Base-by-base conservation (phyloP, 2,329 filamentous ascomycete species). In the Capronia coronata region DNA sequence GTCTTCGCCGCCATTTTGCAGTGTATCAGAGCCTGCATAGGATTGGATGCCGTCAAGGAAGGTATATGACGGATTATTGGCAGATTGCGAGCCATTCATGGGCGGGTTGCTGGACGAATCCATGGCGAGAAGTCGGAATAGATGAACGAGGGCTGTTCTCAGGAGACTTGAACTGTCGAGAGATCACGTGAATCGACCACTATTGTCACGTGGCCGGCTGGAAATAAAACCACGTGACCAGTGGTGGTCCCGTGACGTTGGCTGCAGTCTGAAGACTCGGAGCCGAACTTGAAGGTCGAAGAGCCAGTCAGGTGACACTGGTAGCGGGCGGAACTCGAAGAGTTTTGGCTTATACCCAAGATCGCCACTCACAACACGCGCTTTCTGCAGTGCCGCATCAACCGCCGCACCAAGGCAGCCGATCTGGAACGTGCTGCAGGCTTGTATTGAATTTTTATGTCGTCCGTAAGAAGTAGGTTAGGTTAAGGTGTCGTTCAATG, bases 291-390 rank as follows among this genome's bases (percentile, higher is more conserved):
- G 43, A 18, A 47, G 41, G 25, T 27, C n/a, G n/a, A n/a, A n/a
- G n/a, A n/a, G n/a, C n/a, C n/a, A n/a, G n/a, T n/a, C n/a, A n/a
- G n/a, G n/a, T n/a, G n/a, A n/a, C n/a, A n/a, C n/a, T n/a, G n/a
- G n/a, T n/a, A n/a, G n/a, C n/a, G n/a, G n/a, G n/a, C n/a, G n/a
- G n/a, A n/a, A n/a, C n/a, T n/a, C n/a, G n/a, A n/a, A n/a, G 19
- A n/a, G 7, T 47, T 41, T 46, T 48, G 49, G 49, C 49, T 49
- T 52, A 51, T 48, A 52, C 51, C 54, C 37, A 52, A 49, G 39
- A 41, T 54, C 49, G 54, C 54, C 54, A 54, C 54, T 56, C 54
- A 54, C 50, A 56, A 47, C 45, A 44, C 50, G 40, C 46, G 46
- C 54, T 52, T 49, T 47, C n/a, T 27, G 25, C 25, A 27, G 10